Percentiles rank a stretch among this genome's conserved stretches.
Evolutionary conservation across 2,329 filamentous ascomycete species (phyloP).

Genomic region (Aspergillus glaucus): DNA sequence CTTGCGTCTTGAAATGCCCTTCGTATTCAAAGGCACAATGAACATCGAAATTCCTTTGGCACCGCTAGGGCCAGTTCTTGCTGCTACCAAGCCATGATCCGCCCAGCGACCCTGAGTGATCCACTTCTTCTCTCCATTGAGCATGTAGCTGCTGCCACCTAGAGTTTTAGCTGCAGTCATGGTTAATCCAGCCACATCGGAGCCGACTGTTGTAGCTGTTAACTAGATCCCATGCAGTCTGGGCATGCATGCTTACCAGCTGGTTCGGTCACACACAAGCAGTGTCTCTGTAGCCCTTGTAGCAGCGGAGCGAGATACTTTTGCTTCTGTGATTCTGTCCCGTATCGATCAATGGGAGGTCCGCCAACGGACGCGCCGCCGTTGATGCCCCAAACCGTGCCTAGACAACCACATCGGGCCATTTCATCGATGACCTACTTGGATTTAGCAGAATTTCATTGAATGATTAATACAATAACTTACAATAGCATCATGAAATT

Average conservation of each 20-base stretch:
- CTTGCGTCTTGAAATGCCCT: conserved; percentile 39
- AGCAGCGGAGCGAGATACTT: conserved; percentile 11
- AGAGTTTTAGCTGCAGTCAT: conserved; percentile 67
- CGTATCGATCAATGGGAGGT: conserved; percentile 11
- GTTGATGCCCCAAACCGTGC: neutral
- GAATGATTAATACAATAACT: neutral
- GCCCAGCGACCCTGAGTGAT: conserved; percentile 68
- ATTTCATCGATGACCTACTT: conserved; percentile 11
- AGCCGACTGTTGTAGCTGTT: conserved; percentile 39
- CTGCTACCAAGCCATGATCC: conserved; percentile 62
- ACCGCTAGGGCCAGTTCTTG: conserved; percentile 59
- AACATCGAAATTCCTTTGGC: conserved; percentile 68
- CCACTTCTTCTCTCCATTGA: conserved; percentile 69
- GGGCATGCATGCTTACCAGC: conserved; percentile 1
- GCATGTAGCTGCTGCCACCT: conserved; percentile 62
- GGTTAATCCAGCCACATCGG: conserved; percentile 66
- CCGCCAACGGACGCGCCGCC: conserved; percentile 11
- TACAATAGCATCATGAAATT: conserved; percentile 5
- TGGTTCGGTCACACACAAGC: conserved; percentile 10
- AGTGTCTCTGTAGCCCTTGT: conserved; percentile 4
- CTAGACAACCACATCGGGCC: neutral
- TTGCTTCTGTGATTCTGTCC: conserved; percentile 9
- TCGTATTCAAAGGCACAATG: conserved; percentile 58
- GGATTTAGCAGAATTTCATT: too few relatives aligned
- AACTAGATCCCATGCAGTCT: neutral